phyloP scores from a whole-genome alignment of 179 eudicot species.

The Heliamphora pulchella region DNA sequence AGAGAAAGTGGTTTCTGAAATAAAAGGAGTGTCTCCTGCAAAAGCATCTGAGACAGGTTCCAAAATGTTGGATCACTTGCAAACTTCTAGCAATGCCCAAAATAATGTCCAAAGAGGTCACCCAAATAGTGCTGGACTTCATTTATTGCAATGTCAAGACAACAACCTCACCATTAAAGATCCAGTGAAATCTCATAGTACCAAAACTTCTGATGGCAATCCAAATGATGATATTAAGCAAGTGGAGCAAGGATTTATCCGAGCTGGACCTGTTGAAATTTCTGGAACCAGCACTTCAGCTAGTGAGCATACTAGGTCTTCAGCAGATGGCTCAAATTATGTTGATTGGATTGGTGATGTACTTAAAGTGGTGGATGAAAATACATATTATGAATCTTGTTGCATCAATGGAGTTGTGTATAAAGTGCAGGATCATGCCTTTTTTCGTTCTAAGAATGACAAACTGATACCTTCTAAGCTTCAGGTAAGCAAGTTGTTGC shows the following conservation, averaged over 20 bases:
- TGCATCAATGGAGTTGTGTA: conserved; percentile 57
- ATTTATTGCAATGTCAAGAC: conserved; percentile 27
- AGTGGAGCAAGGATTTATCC: conserved; percentile 25
- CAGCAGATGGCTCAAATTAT: conserved; percentile 34
- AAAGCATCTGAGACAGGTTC: conserved; percentile 24
- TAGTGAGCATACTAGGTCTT: conserved; percentile 28
- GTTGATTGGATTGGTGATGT: conserved; percentile 79
- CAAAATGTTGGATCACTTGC: conserved; percentile 23
- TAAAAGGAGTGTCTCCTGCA: conserved; percentile 26
- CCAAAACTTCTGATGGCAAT: conserved; percentile 18
- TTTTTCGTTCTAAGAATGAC: conserved; percentile 35
- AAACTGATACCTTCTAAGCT: conserved; percentile 64
- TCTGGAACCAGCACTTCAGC: conserved; percentile 23
- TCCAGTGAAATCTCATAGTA: conserved; percentile 21
- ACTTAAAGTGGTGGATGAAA: conserved; percentile 42
- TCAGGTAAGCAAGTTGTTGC: conserved; percentile 45
- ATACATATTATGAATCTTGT: conserved; percentile 62
- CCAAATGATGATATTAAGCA: conserved; percentile 17
- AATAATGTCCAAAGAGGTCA: conserved; percentile 24
- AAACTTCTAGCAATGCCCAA: conserved; percentile 25
- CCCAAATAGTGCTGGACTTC: conserved; percentile 28
- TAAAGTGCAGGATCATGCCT: conserved; percentile 60
- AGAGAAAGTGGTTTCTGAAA: conserved; percentile 25
- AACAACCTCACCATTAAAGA: conserved; percentile 19
- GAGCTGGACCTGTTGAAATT: conserved; percentile 27